Conservation (phyloP, 257 asterid genomes). For the Gynochthodes officinalis region DNA sequence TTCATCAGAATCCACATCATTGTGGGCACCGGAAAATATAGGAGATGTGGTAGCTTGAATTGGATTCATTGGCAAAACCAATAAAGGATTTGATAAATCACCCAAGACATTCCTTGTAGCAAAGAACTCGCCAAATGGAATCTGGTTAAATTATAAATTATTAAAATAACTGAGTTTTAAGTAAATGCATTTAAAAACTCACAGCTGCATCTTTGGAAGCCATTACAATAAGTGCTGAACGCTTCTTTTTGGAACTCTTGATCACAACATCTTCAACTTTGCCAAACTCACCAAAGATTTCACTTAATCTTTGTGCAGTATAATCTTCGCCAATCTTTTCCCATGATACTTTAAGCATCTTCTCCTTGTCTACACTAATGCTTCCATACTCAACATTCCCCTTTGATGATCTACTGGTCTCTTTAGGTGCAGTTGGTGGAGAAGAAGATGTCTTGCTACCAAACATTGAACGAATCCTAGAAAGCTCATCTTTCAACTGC, state of each 20-base stretch:
- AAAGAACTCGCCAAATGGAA: conserved; percentile 39
- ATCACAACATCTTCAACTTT: conserved; percentile 77
- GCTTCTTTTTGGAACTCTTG: conserved; percentile 69
- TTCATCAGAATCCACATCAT: conserved; percentile 34
- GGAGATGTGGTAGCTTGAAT: conserved; percentile 51
- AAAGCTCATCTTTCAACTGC: conserved; percentile 56
- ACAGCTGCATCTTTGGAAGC: conserved; percentile 68
- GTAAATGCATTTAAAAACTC: conserved; percentile 19
- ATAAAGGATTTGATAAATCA: conserved; percentile 72
- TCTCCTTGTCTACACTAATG: conserved; percentile 52
- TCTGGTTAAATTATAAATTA: neutral
- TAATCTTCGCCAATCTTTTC: conserved; percentile 73
- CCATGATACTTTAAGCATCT: conserved; percentile 86
- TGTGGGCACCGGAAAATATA: conserved; percentile 31
- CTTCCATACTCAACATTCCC: conserved; percentile 34
- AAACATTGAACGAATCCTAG: conserved; percentile 57
- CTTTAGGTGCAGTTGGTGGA: conserved; percentile 35
- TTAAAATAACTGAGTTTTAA: neutral
- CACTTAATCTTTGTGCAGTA: conserved; percentile 54
- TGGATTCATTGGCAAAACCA: conserved; percentile 65
- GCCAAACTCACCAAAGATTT: conserved; percentile 68
- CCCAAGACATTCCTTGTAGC: conserved; percentile 64
- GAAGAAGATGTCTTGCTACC: conserved; percentile 30
- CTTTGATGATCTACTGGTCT: conserved; percentile 18
- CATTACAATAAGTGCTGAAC: conserved; percentile 90